phyloP scores from a whole-genome alignment of 805 yeast species.

The Wickerhamiella vanderwaltii region DNA sequence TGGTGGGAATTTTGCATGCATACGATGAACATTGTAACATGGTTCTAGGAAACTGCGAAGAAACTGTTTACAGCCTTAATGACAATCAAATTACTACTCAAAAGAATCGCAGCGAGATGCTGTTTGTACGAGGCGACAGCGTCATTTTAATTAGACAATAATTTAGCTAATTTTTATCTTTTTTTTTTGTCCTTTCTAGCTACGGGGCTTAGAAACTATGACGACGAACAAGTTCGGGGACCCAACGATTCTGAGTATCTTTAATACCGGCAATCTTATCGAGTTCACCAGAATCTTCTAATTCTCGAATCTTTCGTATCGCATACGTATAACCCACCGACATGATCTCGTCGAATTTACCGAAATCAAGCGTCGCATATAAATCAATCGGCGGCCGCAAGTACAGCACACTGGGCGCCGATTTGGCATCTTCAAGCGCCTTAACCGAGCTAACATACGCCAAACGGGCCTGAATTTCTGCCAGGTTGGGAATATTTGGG shows the following conservation, averaged over 20 bases:
- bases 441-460: slow-evolving; percentile 94
- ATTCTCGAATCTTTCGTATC: slow-evolving; percentile 38
- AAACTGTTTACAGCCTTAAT: slow-evolving; percentile 53
- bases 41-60: slow-evolving; percentile 86
- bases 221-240: slow-evolving; percentile 9
- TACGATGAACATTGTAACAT: slow-evolving; percentile 95
- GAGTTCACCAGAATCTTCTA: slow-evolving; percentile 27
- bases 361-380: slow-evolving; percentile 85
- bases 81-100: slow-evolving; percentile 35
- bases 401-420: slow-evolving; percentile 72
- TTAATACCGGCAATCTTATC: slow-evolving; percentile 5
- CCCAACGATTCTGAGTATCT: slow-evolving; percentile 6
- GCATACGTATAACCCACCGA: slow-evolving; percentile 72
- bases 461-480: slow-evolving; percentile 83
- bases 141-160: slow-evolving; percentile 65
- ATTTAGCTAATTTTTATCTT: neutral
- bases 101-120: slow-evolving; percentile 62
- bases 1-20: slow-evolving; percentile 81
- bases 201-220: slow-evolving; percentile 12
- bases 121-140: slow-evolving; percentile 95
- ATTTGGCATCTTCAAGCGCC: slow-evolving; percentile 79
- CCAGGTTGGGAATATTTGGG: slow-evolving; percentile 86
- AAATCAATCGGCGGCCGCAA: slow-evolving; percentile 88
- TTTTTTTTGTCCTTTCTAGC: no score
- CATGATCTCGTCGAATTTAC: slow-evolving; percentile 80